Conservation (phyloP, 768 basidiomycete genomes). For the Cubamyces sp. region DNA sequence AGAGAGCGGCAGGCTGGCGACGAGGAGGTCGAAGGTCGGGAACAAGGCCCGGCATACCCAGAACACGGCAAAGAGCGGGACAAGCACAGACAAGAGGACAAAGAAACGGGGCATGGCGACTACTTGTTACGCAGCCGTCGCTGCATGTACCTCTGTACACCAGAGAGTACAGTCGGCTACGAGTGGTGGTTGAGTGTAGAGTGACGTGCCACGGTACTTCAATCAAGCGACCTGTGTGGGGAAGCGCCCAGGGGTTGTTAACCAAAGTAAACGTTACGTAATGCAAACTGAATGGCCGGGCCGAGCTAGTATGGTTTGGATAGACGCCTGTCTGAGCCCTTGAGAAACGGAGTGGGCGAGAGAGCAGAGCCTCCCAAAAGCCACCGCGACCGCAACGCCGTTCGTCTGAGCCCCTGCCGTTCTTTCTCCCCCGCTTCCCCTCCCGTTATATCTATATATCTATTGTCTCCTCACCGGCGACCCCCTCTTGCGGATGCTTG, state of each 20-base stretch:
- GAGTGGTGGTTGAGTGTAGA: not conserved
- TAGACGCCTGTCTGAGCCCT: not conserved
- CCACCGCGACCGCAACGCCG: not conserved
- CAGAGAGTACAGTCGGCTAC: not conserved
- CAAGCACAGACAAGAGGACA: constrained; percentile 25
- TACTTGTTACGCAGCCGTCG: too few species aligned
- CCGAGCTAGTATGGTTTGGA: not conserved
- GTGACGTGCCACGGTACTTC: not conserved
- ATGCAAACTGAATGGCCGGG: not conserved
- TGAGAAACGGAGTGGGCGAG: not conserved
- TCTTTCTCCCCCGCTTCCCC: constrained; percentile 4
- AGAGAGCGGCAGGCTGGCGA: constrained; percentile 26
- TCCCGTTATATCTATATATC: not conserved
- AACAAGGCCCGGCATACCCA: constrained; percentile 28
- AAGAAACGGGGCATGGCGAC: constrained; percentile 21
- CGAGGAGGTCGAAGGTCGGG: constrained; percentile 19
- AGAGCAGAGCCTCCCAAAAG: too few species aligned
- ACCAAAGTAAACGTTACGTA: not conserved
- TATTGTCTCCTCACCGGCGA: not conserved
- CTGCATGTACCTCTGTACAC: too few species aligned
- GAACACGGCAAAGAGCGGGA: constrained; percentile 26
- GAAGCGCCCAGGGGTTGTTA: not conserved
- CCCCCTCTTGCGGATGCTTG: not conserved
- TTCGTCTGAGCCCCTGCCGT: not conserved
- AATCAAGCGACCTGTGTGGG: not conserved